Evolutionary conservation across 805 yeast genomes (phyloP).

Genomic region (Tetrapisispora iriomotensis): DNA sequence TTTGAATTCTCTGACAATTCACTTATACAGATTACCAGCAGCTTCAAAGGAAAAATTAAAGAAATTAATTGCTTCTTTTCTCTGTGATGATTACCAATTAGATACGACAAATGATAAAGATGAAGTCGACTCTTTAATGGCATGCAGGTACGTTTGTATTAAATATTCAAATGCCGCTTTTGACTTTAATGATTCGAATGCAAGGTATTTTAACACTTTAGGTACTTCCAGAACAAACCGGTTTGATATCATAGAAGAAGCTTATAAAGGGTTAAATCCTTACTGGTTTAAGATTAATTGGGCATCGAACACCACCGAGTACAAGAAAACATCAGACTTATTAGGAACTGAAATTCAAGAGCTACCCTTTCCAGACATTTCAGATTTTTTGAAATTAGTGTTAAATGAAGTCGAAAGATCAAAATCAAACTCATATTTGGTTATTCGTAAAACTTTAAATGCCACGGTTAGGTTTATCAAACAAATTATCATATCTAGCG

Average conservation of each 20-base stretch:
- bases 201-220: constrained; percentile 55
- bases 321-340: constrained; percentile 36
- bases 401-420: constrained; percentile 20
- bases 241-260: constrained; percentile 72
- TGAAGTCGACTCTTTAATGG: constrained; percentile 31
- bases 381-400: constrained; percentile 29
- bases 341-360: constrained; percentile 32
- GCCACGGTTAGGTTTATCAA: constrained; percentile 45
- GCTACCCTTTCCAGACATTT: constrained; percentile 46
- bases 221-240: constrained; percentile 52
- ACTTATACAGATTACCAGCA: constrained; percentile 33
- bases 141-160: constrained; percentile 54
- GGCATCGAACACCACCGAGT: constrained; percentile 37
- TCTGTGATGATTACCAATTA: constrained; percentile 28
- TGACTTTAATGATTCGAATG: constrained; percentile 57
- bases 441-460: constrained; percentile 28
- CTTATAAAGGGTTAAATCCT: constrained; percentile 72
- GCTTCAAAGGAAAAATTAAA: constrained; percentile 37
- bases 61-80: constrained; percentile 27
- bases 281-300: constrained; percentile 57
- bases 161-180: constrained; percentile 56
- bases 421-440: constrained; percentile 17
- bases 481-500: constrained; percentile 55
- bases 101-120: constrained; percentile 11
- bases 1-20: constrained; percentile 47